Conservation (phyloP, 306 rosid species). For the Vigna mungo region DNA sequence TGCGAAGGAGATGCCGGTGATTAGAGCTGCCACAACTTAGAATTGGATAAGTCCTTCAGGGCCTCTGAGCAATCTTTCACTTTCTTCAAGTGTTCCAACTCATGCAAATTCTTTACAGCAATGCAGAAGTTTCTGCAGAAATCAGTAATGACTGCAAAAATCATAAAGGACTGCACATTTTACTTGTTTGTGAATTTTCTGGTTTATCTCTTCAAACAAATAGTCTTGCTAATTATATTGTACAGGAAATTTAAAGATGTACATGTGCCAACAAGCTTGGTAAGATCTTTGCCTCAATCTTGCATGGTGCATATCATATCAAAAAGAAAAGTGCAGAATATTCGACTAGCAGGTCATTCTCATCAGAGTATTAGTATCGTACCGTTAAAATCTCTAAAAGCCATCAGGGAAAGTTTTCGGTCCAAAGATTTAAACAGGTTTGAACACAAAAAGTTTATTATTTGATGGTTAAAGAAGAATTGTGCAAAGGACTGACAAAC, state of each 20-base stretch:
- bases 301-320: conserved; percentile 73
- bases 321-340: conserved; percentile 64
- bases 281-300: conserved; percentile 64
- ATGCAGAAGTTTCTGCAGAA: background rate
- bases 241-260: conserved; percentile 68
- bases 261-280: conserved; percentile 68
- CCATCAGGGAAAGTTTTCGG: background rate
- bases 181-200: no score
- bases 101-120: background rate
- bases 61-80: background rate
- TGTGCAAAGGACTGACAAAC: no score
- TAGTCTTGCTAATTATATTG: background rate
- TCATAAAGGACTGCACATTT: no score
- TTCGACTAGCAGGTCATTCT: conserved; percentile 43
- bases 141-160: no score
- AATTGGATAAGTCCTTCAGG: conserved; percentile 34
- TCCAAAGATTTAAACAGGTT: conserved; percentile 49
- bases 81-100: background rate
- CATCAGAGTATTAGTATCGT: conserved; percentile 5
- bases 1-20: conserved; percentile 47
- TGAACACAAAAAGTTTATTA: no score
- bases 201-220: background rate
- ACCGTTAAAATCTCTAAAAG: conserved; percentile 37
- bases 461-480: no score
- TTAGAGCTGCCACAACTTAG: conserved; percentile 40